phyloP scores from a whole-genome alignment of 305 asterid genomes.

The Euphrasia arctica region DNA sequence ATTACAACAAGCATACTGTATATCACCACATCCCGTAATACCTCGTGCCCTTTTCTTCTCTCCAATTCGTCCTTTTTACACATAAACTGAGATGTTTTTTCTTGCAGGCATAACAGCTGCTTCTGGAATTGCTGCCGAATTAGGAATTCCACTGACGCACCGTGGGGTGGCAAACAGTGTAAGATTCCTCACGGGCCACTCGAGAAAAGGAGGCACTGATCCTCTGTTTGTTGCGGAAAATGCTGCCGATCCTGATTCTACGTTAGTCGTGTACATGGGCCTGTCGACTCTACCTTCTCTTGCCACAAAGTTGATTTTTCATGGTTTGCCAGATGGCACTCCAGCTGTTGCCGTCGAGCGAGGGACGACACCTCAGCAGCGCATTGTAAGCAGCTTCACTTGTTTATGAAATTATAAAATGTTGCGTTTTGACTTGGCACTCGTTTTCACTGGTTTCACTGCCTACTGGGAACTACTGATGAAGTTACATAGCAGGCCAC shows the following conservation, averaged over 20 bases:
- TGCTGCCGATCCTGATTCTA: slow-evolving; percentile 88
- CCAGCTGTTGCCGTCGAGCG: slow-evolving; percentile 93
- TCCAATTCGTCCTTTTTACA: not conserved
- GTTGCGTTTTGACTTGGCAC: not conserved
- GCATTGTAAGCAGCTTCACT: slow-evolving; percentile 40
- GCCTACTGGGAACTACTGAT: not conserved
- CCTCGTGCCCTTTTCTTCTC: not conserved
- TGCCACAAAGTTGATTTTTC: slow-evolving; percentile 59
- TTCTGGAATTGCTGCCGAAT: slow-evolving; percentile 94
- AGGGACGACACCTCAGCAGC: slow-evolving; percentile 96
- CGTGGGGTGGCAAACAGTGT: slow-evolving; percentile 92
- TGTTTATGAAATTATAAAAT: not conserved
- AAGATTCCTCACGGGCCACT: slow-evolving; percentile 89
- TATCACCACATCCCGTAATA: not conserved
- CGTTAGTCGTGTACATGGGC: slow-evolving; percentile 90
- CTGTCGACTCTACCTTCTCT: slow-evolving; percentile 90
- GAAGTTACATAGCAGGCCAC: not conserved
- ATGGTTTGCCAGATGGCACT: slow-evolving; percentile 79
- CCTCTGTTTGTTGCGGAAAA: slow-evolving; percentile 82
- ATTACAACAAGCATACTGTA: not conserved
- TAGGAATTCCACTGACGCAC: slow-evolving; percentile 93
- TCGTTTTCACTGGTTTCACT: no score
- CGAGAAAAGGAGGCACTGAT: slow-evolving; percentile 88
- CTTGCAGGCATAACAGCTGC: slow-evolving; percentile 90
- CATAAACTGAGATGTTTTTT: not conserved